A percentile compares a stretch with the other conserved stretches of the same genome.
Conservation (phyloP, 2,329 filamentous ascomycete genomes). For the Emmonsia crescens region DNA sequence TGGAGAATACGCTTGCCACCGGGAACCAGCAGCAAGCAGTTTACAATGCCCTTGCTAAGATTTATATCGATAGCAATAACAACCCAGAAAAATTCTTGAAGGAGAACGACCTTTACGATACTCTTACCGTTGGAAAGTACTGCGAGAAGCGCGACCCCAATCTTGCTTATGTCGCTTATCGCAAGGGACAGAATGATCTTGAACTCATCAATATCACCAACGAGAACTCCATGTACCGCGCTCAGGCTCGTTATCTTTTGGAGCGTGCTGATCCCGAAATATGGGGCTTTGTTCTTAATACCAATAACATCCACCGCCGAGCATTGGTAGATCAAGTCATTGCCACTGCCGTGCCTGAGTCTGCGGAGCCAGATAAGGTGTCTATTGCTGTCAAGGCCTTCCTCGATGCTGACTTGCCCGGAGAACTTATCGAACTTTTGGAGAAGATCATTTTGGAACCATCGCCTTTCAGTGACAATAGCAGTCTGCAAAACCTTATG, state of each 20-base stretch:
- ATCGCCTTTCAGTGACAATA: slow-evolving; percentile 96
- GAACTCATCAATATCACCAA: slow-evolving; percentile 97
- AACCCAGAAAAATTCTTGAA: slow-evolving; percentile 95
- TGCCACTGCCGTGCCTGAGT: slow-evolving; percentile 86
- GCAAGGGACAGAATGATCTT: slow-evolving; percentile 93
- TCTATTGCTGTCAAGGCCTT: slow-evolving; percentile 90
- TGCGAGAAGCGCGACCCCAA: slow-evolving; percentile 98
- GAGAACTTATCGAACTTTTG: slow-evolving; percentile 89
- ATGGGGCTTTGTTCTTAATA: slow-evolving; percentile 87
- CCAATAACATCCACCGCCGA: slow-evolving; percentile 90
- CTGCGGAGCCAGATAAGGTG: slow-evolving; percentile 85
- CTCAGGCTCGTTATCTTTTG: slow-evolving; percentile 89
- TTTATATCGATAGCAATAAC: slow-evolving; percentile 98
- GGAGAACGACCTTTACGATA: slow-evolving; percentile 95
- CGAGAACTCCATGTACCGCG: slow-evolving; percentile 99
- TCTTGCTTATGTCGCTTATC: slow-evolving; percentile 85
- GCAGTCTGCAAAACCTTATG: slow-evolving; percentile 88
- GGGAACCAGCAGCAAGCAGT: slow-evolving; percentile 95
- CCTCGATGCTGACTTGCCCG: slow-evolving; percentile 78
- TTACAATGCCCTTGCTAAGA: slow-evolving; percentile 95
- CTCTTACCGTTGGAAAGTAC: slow-evolving; percentile 86
- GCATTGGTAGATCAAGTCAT: slow-evolving; percentile 95
- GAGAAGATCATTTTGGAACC: slow-evolving; percentile 99
- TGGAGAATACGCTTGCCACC: slow-evolving; percentile 77
- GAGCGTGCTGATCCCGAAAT: slow-evolving; percentile 83